These are phyloP conservation scores for Monosporascus sp. DNA, from an alignment of 2,329 filamentous ascomycete species.

Conservation along the genomic window DNA sequence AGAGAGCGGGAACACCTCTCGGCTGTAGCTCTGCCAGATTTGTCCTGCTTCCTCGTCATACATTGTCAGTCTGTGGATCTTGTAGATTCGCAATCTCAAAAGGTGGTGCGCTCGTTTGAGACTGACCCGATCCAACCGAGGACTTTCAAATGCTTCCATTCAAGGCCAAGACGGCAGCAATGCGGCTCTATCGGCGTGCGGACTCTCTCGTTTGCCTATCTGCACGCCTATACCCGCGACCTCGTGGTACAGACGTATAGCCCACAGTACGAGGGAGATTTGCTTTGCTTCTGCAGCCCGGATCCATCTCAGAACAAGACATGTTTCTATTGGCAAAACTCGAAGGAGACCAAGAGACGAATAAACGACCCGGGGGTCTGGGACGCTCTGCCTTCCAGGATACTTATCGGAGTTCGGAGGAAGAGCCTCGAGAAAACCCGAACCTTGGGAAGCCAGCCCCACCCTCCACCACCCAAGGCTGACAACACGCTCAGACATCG, in stretches of 20 bases:
- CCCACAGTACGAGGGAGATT: slow-evolving; percentile 45
- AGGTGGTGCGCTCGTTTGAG: slow-evolving; percentile 55
- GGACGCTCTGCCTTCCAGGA: slow-evolving; percentile 55
- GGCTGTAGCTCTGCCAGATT: slow-evolving; percentile 51
- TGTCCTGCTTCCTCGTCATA: slow-evolving; percentile 57
- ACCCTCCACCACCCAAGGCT: slow-evolving; percentile 11
- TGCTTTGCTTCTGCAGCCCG: slow-evolving; percentile 51
- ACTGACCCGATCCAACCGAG: slow-evolving; percentile 53
- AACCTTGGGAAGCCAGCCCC: slow-evolving; percentile 11
- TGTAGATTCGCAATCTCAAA: slow-evolving; percentile 52
- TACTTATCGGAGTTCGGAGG: slow-evolving; percentile 57
- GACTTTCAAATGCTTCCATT: slow-evolving; percentile 56
- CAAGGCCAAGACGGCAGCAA: slow-evolving; percentile 42
- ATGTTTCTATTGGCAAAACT: slow-evolving; percentile 46
- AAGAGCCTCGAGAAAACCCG: slow-evolving; percentile 24
- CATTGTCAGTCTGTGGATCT: slow-evolving; percentile 51
- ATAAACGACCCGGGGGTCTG: slow-evolving; percentile 61
- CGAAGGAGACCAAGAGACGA: slow-evolving; percentile 44
- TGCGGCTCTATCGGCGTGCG: slow-evolving; percentile 52
- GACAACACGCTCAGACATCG: slow-evolving; percentile 24
- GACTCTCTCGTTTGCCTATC: slow-evolving; percentile 61
- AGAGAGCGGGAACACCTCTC: slow-evolving; percentile 44
- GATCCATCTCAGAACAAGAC: slow-evolving; percentile 32
- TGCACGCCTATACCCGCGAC: slow-evolving; percentile 51
- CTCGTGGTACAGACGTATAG: slow-evolving; percentile 61